phyloP scores from a whole-genome alignment of 2,329 filamentous ascomycete genomes.

The Cladophialophora psammophila region DNA sequence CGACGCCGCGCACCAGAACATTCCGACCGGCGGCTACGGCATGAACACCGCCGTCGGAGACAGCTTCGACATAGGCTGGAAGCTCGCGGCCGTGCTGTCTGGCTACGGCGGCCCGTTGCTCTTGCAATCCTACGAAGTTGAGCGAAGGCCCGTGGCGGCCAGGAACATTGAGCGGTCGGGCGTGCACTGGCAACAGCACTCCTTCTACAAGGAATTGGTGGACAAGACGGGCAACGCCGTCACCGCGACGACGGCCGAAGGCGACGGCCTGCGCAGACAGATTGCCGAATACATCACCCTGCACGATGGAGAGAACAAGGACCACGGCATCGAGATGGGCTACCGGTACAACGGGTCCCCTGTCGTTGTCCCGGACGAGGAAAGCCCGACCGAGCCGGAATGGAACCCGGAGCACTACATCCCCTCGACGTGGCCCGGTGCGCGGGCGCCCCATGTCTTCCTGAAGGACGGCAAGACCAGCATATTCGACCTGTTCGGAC shows the following conservation, averaged over 20 bases:
- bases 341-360: slow-evolving; percentile 38
- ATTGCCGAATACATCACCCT: slow-evolving; percentile 13
- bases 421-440: slow-evolving; percentile 45
- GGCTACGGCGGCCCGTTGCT: slow-evolving; percentile 41
- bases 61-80: slow-evolving; percentile 48
- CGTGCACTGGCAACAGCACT: slow-evolving; percentile 24
- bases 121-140: slow-evolving; percentile 43
- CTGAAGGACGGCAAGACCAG: slow-evolving; percentile 42
- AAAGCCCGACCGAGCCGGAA: slow-evolving; percentile 25
- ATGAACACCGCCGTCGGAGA: slow-evolving; percentile 50
- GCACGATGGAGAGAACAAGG: slow-evolving; percentile 33
- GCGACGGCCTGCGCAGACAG: slow-evolving; percentile 10
- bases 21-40: slow-evolving; percentile 47
- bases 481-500: slow-evolving; percentile 42
- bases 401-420: slow-evolving; percentile 38
- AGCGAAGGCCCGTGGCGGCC: slow-evolving; percentile 43
- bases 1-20: slow-evolving; percentile 47
- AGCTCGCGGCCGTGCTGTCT: slow-evolving; percentile 43
- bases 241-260: slow-evolving; percentile 9
- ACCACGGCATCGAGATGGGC: slow-evolving; percentile 41
- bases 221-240: slow-evolving; percentile 10
- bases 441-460: slow-evolving; percentile 45
- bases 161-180: slow-evolving; percentile 42
- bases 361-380: slow-evolving; percentile 32
- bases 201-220: slow-evolving; percentile 16